A percentile compares a stretch with the other conserved stretches of the same genome.
phyloP scores from a whole-genome alignment of 768 basidiomycete genomes.

The Lactarius quietus region DNA sequence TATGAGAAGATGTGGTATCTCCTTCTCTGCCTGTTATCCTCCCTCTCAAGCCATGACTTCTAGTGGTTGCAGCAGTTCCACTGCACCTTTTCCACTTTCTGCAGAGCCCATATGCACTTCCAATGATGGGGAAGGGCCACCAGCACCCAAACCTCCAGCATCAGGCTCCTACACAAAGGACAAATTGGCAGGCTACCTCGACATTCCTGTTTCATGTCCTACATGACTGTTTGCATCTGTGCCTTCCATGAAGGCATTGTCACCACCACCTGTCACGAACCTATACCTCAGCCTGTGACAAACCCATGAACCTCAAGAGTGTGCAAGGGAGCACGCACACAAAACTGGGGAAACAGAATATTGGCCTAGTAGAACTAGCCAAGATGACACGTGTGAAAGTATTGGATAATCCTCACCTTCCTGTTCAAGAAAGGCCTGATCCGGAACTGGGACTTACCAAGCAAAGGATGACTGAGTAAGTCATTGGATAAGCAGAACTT shows the following conservation, averaged over 20 bases:
- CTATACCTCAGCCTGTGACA: too few species aligned
- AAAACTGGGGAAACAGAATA: too few species aligned
- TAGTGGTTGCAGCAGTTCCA: neutral
- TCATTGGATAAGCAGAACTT: too few species aligned
- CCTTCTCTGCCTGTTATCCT: conserved; percentile 40
- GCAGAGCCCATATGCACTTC: conserved; percentile 18
- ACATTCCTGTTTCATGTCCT: conserved; percentile 56
- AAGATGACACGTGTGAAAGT: too few species aligned
- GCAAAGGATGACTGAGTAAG: too few species aligned
- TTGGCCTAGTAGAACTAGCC: too few species aligned
- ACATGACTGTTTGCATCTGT: conserved; percentile 47
- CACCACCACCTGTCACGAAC: too few species aligned
- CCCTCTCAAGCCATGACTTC: conserved; percentile 29
- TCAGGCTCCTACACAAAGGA: conserved; percentile 12
- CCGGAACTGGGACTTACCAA: too few species aligned
- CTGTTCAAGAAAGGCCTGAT: too few species aligned
- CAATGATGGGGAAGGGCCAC: neutral
- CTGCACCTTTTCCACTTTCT: conserved; percentile 18
- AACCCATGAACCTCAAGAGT: too few species aligned
- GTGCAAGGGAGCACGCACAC: too few species aligned
- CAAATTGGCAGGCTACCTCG: conserved; percentile 45
- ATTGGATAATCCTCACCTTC: too few species aligned
- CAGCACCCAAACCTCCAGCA: conserved; percentile 13
- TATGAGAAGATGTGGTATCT: conserved; percentile 43
- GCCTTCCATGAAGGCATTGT: conserved; percentile 30